These are phyloP conservation scores for Gossypium ekmanianum DNA, from an alignment of 345 rosid species.

Conservation along the genomic window DNA sequence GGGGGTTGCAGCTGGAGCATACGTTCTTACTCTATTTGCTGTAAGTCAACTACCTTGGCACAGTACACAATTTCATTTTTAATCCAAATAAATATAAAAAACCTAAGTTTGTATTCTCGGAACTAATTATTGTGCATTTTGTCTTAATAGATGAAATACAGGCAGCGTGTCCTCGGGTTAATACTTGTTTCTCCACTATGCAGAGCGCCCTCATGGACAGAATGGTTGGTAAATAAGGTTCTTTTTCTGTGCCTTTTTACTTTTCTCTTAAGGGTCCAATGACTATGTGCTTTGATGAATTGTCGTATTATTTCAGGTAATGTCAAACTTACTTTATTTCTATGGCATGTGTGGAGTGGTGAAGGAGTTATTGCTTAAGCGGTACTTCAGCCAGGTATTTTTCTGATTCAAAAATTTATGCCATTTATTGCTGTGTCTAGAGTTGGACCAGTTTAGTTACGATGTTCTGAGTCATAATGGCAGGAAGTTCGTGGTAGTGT, in stretches of 20 bases:
- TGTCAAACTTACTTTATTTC: slow-evolving; percentile 79
- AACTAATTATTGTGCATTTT: slow-evolving; percentile 6
- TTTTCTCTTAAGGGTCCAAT: slow-evolving; percentile 5
- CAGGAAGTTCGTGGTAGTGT: slow-evolving; percentile 83
- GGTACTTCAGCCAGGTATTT: slow-evolving; percentile 87
- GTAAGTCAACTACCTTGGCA: slow-evolving; percentile 41
- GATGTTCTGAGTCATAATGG: slow-evolving; percentile 25
- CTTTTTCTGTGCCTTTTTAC: slow-evolving; percentile 17
- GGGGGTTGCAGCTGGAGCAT: slow-evolving; percentile 99
- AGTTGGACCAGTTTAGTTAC: slow-evolving; percentile 19
- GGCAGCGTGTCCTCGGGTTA: slow-evolving; percentile 84
- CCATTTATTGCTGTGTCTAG: neutral
- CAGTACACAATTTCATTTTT: neutral
- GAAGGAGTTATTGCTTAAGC: slow-evolving; percentile 77
- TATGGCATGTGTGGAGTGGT: slow-evolving; percentile 92
- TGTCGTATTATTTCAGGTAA: slow-evolving; percentile 45
- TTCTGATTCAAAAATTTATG: slow-evolving; percentile 14
- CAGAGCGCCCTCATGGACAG: slow-evolving; percentile 92
- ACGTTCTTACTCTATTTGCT: slow-evolving; percentile 85
- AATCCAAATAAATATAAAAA: neutral
- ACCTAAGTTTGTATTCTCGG: neutral
- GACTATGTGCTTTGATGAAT: slow-evolving; percentile 8
- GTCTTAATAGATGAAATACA: slow-evolving; percentile 68
- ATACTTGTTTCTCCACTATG: slow-evolving; percentile 94
- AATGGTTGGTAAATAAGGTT: slow-evolving; percentile 89